Evolutionary conservation across 129 eudicot genomes (phyloP).

Genomic region (Lonicera japonica): DNA sequence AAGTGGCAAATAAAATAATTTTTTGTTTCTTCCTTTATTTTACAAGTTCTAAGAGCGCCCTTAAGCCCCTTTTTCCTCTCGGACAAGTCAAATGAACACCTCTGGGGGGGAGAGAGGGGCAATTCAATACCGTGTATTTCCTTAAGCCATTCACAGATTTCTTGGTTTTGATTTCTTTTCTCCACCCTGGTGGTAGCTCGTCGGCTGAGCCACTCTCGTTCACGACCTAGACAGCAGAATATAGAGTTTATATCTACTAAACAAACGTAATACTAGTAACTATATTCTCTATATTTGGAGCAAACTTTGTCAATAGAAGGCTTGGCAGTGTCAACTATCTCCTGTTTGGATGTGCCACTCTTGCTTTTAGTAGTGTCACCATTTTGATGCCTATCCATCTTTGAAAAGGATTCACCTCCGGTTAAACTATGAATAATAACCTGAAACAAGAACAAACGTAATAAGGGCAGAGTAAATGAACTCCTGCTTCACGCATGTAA

Average conservation of each 20-base stretch:
- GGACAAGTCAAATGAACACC: too few species aligned
- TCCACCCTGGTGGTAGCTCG: constrained; percentile 80
- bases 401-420: constrained; percentile 14
- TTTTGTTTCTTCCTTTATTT: too few species aligned
- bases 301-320: constrained; percentile 21
- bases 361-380: background rate
- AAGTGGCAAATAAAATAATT: too few species aligned
- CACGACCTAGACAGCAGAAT: constrained; percentile 31
- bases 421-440: constrained; percentile 6
- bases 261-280: constrained; percentile 1
- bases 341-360: constrained; percentile 11
- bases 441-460: too few species aligned
- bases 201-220: constrained; percentile 36
- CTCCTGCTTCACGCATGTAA: too few species aligned
- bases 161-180: constrained; percentile 49
- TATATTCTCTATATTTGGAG: constrained; percentile 5
- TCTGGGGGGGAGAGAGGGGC: too few species aligned
- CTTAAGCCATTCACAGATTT: constrained; percentile 18
- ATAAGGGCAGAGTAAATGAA: too few species aligned
- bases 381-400: constrained; percentile 20
- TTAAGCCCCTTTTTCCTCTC: too few species aligned
- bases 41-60: too few species aligned
- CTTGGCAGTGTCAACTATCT: constrained; percentile 13
- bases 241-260: constrained; percentile 5
- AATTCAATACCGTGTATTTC: constrained; percentile 41